A percentile compares a stretch with the other conserved stretches of the same genome.
Conservation (phyloP, 1,139 yeast species). For the Taphrina deformans region DNA sequence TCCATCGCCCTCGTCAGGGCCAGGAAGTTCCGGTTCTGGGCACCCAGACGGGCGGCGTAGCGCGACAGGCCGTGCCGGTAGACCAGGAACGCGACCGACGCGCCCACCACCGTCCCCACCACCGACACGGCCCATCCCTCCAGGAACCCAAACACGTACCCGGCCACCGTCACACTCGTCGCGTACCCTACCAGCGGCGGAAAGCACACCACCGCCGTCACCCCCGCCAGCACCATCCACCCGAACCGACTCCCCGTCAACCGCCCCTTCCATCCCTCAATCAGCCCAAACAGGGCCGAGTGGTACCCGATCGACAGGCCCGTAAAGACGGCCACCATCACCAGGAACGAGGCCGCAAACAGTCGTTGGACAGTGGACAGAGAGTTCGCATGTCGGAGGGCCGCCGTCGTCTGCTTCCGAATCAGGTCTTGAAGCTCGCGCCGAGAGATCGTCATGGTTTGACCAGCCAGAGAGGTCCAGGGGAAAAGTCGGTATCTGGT, state of each 20-base stretch:
- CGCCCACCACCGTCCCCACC: conserved; percentile 68
- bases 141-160: conserved; percentile 81
- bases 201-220: conserved; percentile 59
- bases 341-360: conserved; percentile 3
- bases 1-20: conserved; percentile 75
- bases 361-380: conserved; percentile 16
- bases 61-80: conserved; percentile 62
- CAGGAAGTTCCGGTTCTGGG: conserved; percentile 61
- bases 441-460: neutral
- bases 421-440: neutral
- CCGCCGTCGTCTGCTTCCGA: neutral
- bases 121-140: conserved; percentile 79
- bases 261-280: conserved; percentile 16
- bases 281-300: conserved; percentile 6
- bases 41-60: conserved; percentile 58
- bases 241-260: conserved; percentile 49
- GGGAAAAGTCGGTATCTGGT: too few relatives aligned
- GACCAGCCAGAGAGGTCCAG: too few relatives aligned
- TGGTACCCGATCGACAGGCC: conserved; percentile 11
- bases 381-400: conserved; percentile 7
- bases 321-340: neutral
- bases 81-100: conserved; percentile 66
- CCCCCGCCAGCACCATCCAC: conserved; percentile 54
- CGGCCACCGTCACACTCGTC: conserved; percentile 54
- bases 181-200: conserved; percentile 90